A percentile compares a stretch with the other conserved stretches of the same genome.
phyloP scores from a whole-genome alignment of 257 asterid genomes.

The Nemophila menziesii region DNA sequence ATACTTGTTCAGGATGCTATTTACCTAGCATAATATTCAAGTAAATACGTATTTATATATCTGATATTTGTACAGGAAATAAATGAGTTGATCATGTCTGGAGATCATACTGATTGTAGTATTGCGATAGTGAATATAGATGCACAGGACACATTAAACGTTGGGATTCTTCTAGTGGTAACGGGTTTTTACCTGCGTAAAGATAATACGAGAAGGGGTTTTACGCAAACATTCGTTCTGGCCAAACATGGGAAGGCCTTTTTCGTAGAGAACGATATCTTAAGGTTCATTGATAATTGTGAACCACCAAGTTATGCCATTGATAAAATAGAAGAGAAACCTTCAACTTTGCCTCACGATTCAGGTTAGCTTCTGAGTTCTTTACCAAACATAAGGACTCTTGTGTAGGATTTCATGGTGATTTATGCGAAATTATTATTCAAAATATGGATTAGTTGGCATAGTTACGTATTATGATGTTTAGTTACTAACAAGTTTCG shows the following conservation, averaged over 20 bases:
- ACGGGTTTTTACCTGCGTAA: conserved; percentile 25
- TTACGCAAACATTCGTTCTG: conserved; percentile 50
- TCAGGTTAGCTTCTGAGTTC: conserved; percentile 14
- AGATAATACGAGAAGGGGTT: conserved; percentile 20
- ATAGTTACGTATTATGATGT: no score
- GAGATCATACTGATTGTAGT: conserved; percentile 26
- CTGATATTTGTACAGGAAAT: conserved; percentile 37
- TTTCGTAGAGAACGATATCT: conserved; percentile 52
- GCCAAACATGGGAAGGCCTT: conserved; percentile 41
- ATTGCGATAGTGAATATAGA: conserved; percentile 20
- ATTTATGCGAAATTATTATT: no score
- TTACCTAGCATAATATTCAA: no score
- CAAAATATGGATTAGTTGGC: no score
- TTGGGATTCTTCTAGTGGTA: conserved; percentile 39
- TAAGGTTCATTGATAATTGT: conserved; percentile 15
- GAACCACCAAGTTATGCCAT: conserved; percentile 5
- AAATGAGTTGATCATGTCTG: conserved; percentile 36
- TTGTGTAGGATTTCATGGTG: no score
- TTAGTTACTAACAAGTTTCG: no score
- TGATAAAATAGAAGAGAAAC: conserved; percentile 2
- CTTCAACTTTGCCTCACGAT: conserved; percentile 2
- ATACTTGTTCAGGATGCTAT: no score
- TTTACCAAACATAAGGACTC: no score
- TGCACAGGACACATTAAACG: conserved; percentile 34
- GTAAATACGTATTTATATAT: no score